phyloP scores from a whole-genome alignment of 768 basidiomycete species.

The Pleurotus ostreatus region DNA sequence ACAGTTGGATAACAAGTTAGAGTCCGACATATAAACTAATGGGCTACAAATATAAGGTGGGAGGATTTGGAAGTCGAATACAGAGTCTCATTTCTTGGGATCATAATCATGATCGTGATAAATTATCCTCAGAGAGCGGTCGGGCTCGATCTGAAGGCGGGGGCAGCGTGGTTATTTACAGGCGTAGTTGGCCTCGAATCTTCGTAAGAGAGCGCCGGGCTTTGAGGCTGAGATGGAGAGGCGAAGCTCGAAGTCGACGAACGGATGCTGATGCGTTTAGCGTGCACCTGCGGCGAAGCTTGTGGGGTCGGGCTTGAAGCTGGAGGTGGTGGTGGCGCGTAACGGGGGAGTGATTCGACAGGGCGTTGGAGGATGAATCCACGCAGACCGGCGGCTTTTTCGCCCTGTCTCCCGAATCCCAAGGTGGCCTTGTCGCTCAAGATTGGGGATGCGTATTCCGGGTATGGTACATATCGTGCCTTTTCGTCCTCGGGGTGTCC shows the following conservation, averaged over 20 bases:
- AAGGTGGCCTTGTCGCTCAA: constrained; percentile 41
- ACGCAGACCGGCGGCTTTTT: constrained; percentile 65
- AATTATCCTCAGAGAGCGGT: constrained; percentile 18
- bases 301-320: constrained; percentile 10
- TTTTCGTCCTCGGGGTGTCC: constrained; percentile 14
- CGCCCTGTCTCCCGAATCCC: constrained; percentile 79
- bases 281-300: background rate
- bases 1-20: too few relatives aligned
- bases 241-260: constrained; percentile 15
- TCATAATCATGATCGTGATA: too few relatives aligned
- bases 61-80: too few relatives aligned
- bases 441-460: constrained; percentile 6
- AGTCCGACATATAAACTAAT: too few relatives aligned
- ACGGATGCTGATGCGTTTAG: background rate
- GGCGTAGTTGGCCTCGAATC: constrained; percentile 3
- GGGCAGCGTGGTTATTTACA: constrained; percentile 9
- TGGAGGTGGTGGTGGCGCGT: constrained; percentile 34
- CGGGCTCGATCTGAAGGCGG: constrained; percentile 31
- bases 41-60: too few relatives aligned
- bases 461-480: constrained; percentile 9
- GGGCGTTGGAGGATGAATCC: constrained; percentile 60
- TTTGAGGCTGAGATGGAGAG: constrained; percentile 10
- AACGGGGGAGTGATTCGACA: constrained; percentile 57
- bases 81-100: too few relatives aligned
- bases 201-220: constrained; percentile 1